These are phyloP conservation scores for Calocera cornea DNA, from an alignment of 768 basidiomycete species.

Conservation along the genomic window DNA sequence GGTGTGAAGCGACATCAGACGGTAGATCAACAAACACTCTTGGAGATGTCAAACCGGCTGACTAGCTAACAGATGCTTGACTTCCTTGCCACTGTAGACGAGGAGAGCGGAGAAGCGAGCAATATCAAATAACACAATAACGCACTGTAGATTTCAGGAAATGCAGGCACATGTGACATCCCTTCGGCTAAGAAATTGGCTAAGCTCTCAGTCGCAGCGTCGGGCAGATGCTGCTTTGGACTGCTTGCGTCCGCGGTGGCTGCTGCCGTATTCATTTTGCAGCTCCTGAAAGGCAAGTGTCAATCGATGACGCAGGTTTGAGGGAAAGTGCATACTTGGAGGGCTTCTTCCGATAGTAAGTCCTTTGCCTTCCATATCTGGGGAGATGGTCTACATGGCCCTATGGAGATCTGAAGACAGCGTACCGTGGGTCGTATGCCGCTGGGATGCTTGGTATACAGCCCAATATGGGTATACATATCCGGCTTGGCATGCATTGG, in stretches of 20 bases:
- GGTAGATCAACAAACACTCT: constrained; percentile 30
- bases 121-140: no score
- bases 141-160: background rate
- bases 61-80: background rate
- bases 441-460: constrained; percentile 45
- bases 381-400: background rate
- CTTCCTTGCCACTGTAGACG: background rate
- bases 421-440: constrained; percentile 55
- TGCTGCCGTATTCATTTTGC: background rate
- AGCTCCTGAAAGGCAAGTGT: background rate
- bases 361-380: background rate
- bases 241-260: background rate
- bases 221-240: background rate
- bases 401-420: background rate
- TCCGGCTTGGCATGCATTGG: constrained; percentile 59
- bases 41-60: background rate
- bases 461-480: constrained; percentile 51
- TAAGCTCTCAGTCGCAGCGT: no score
- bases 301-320: background rate
- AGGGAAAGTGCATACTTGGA: background rate
- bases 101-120: background rate
- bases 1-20: constrained; percentile 60
- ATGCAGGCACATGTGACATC: no score
- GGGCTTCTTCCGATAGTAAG: background rate
- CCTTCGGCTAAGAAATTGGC: no score